Evolutionary conservation across 371 early-diverging fungal genomes (phyloP).

Genomic region (Haplosporangium sp.): DNA sequence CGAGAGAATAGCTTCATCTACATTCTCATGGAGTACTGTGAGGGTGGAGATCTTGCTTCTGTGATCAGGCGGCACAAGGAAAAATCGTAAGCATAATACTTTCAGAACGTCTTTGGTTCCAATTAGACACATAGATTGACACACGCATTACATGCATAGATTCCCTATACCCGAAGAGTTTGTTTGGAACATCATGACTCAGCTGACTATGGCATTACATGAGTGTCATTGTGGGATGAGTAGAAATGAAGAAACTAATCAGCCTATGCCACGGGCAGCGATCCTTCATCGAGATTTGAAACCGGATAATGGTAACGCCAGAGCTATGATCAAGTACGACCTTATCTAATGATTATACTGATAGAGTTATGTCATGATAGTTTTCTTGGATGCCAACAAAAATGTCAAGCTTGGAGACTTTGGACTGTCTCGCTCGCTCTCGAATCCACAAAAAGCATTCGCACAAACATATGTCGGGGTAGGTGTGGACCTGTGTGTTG

Average conservation of each 20-base stretch:
- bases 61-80: slow-evolving; percentile 69
- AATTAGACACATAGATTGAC: background rate
- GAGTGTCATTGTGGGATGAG: slow-evolving; percentile 70
- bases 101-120: background rate
- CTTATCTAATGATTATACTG: background rate
- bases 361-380: slow-evolving; percentile 15
- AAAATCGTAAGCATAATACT: slow-evolving; percentile 54
- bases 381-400: slow-evolving; percentile 68
- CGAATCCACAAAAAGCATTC: slow-evolving; percentile 65
- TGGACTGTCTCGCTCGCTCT: slow-evolving; percentile 71
- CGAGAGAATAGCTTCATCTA: slow-evolving; percentile 70
- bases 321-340: background rate
- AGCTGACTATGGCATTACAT: slow-evolving; percentile 69
- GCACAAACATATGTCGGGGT: slow-evolving; percentile 80
- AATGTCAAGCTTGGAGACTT: slow-evolving; percentile 82
- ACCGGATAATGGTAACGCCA: slow-evolving; percentile 71
- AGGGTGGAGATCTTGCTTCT: slow-evolving; percentile 68
- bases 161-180: slow-evolving; percentile 67
- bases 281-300: slow-evolving; percentile 73
- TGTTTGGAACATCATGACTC: slow-evolving; percentile 71
- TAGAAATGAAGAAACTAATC: slow-evolving; percentile 16
- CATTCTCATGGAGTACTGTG: slow-evolving; percentile 74
- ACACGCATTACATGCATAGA: slow-evolving; percentile 29
- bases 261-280: slow-evolving; percentile 26
- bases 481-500: background rate